Evolutionary conservation across 345 rosid species (phyloP), one percentile per base, ranked within the genome.

Genomic region (Kandelia obovata): DNA sequence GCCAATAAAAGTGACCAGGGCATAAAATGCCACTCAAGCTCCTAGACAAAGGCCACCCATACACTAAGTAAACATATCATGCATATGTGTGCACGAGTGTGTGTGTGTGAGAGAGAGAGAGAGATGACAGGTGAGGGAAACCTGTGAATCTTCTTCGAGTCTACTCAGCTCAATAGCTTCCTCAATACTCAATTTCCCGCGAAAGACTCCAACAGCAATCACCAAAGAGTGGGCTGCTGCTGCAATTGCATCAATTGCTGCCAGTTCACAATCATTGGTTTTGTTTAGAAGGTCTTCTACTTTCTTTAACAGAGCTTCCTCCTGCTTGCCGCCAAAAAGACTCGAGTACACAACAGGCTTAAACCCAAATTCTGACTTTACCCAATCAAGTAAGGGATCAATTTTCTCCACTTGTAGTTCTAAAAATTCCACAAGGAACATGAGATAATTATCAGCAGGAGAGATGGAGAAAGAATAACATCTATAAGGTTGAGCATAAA

Each of bases 71-170:
- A 27, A 28, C 57, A 4, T 5, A 26, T 6, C 16, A 8, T 53
- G 23, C 27, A 23, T 56, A 10, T 15, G 16, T 1, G 59, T 10
- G 59, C 17, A 62, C 16, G 35, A 53, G 7, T 61, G 37, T 1
- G 37, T 0, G 37, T 6, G 37, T 1, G 9, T 6, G 37, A 34
- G 37, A 6, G 37, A 34, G 37, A 34, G 35, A 32, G 35, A 62
- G 47, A 39, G 55, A 8, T 28, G 58, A 46, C 7, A 5, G 52
- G 66, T 1, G 15, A 23, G 19, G 15, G 23, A 7, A 10, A 95
- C 99, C 98, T 92, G 99, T 61, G 89, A 77, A 74, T 92, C 98
- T 90, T 95, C 99, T 85, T 95, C 99, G 47, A 95, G 90, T 80
- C 99, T 84, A 64, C 84, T 83, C 83, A 95, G 79, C 76, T 92